Conservation (phyloP, 1,284 basidiomycete genomes). For the Cryptococcus deneoformans region DNA sequence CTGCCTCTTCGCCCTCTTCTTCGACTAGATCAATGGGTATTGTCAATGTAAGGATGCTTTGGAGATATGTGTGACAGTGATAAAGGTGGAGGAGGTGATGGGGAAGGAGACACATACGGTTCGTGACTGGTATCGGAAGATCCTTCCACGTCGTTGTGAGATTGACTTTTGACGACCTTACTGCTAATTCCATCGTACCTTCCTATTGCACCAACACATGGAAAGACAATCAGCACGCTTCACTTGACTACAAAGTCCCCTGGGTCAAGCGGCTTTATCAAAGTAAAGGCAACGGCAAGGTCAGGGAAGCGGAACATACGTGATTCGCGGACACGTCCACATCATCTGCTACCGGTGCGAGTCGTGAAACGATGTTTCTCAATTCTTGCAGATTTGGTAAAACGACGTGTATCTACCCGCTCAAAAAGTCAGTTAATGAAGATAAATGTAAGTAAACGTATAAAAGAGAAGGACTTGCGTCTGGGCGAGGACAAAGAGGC, state of each 20-base stretch:
- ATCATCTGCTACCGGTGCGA: conserved; percentile 70
- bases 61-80: background rate
- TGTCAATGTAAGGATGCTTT: background rate
- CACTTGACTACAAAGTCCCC: background rate
- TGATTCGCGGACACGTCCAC: conserved; percentile 57
- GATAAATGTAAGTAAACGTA: background rate
- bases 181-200: conserved; percentile 56
- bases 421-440: background rate
- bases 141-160: conserved; percentile 80
- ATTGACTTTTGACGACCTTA: conserved; percentile 65
- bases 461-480: conserved; percentile 56
- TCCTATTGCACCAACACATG: conserved; percentile 19
- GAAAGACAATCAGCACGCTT: conserved; percentile 2
- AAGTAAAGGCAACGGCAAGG: background rate
- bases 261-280: too few species aligned
- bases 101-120: background rate
- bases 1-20: conserved; percentile 31
- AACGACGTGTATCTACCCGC: conserved; percentile 70
- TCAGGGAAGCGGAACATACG: conserved; percentile 17
- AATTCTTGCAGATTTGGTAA: conserved; percentile 74
- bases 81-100: background rate
- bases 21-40: background rate
- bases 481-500: conserved; percentile 82
- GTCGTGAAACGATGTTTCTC: conserved; percentile 70
- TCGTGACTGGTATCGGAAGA: background rate